Evolutionary conservation across 495 filamentous ascomycete species (phyloP).

Genomic region (Penicillium bovifimosum): DNA sequence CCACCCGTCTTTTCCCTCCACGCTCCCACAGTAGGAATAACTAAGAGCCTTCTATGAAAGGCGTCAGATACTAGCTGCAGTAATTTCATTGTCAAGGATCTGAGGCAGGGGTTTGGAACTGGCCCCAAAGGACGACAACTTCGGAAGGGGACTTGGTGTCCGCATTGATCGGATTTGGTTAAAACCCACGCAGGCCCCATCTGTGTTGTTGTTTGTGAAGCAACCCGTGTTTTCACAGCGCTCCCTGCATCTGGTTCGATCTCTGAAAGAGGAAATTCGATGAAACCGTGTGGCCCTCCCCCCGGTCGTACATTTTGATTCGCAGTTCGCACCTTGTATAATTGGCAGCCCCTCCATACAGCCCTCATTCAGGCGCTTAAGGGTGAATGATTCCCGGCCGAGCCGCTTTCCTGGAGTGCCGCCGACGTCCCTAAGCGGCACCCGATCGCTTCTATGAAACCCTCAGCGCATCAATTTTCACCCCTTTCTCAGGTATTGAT

Average conservation of each 20-base stretch:
- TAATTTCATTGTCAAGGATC: conserved; percentile 8
- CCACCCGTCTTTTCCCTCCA: conserved; percentile 18
- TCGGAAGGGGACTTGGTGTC: conserved; percentile 8
- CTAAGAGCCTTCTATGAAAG: not conserved
- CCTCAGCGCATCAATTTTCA: conserved; percentile 10
- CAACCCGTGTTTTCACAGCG: not conserved
- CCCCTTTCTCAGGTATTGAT: conserved; percentile 9
- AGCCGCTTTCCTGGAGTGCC: conserved; percentile 23
- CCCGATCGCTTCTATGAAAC: conserved; percentile 24
- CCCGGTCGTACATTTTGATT: conserved; percentile 30
- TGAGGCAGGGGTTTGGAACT: not conserved
- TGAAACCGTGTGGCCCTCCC: conserved; percentile 18
- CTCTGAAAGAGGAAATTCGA: conserved; percentile 12
- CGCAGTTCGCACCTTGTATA: conserved; percentile 28
- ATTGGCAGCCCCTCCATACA: conserved; percentile 23
- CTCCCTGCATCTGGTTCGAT: not conserved
- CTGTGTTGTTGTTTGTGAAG: not conserved
- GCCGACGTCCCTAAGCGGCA: conserved; percentile 16
- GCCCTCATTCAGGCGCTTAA: conserved; percentile 18
- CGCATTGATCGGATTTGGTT: conserved; percentile 12
- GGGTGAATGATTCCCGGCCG: conserved; percentile 23
- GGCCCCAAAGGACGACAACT: not conserved
- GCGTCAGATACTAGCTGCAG: not conserved
- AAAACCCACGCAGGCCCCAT: conserved; percentile 1
- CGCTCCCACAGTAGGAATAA: not conserved